These are phyloP conservation scores for Toxicodendron radicans DNA, from an alignment of 345 rosid species.

Conservation along the genomic window DNA sequence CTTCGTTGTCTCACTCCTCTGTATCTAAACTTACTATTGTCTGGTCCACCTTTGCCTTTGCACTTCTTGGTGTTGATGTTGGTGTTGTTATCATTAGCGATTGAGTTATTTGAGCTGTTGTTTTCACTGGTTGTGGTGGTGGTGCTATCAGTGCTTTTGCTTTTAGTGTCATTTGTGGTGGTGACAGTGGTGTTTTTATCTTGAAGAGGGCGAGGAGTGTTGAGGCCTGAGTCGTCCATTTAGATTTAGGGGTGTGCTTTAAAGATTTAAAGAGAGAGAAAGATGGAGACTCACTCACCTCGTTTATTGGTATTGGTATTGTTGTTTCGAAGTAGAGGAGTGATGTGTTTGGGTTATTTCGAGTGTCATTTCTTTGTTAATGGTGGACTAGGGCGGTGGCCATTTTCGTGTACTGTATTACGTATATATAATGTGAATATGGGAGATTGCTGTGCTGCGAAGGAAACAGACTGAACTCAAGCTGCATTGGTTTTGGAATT, in stretches of 20 bases:
- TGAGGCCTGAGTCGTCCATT: slow-evolving; percentile 20
- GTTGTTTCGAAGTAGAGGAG: slow-evolving; percentile 1
- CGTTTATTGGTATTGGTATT: slow-evolving; percentile 24
- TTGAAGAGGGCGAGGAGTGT: slow-evolving; percentile 8
- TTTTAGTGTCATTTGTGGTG: slow-evolving; percentile 12
- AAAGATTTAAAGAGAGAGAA: slow-evolving; percentile 13
- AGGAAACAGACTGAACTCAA: slow-evolving; percentile 10
- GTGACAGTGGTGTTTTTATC: slow-evolving; percentile 17
- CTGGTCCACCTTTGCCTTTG: slow-evolving; percentile 62
- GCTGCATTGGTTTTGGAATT: slow-evolving; percentile 19
- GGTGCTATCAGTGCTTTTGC: slow-evolving; percentile 8
- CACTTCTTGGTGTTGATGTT: slow-evolving; percentile 27
- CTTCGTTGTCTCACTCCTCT: slow-evolving; percentile 60
- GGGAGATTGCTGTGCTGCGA: slow-evolving; percentile 1
- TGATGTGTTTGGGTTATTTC: not conserved
- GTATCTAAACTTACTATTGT: slow-evolving; percentile 51
- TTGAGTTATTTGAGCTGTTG: not conserved
- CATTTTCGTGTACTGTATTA: not conserved
- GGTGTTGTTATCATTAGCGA: not conserved
- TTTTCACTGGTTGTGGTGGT: slow-evolving; percentile 15
- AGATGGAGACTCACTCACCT: slow-evolving; percentile 15
- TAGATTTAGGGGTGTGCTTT: not conserved
- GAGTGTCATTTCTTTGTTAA: slow-evolving; percentile 10
- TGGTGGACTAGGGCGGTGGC: slow-evolving; percentile 20
- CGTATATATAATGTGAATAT: not conserved